phyloP scores from a whole-genome alignment of 352 stramenopile genomes.

The Phytophthora vignae region DNA sequence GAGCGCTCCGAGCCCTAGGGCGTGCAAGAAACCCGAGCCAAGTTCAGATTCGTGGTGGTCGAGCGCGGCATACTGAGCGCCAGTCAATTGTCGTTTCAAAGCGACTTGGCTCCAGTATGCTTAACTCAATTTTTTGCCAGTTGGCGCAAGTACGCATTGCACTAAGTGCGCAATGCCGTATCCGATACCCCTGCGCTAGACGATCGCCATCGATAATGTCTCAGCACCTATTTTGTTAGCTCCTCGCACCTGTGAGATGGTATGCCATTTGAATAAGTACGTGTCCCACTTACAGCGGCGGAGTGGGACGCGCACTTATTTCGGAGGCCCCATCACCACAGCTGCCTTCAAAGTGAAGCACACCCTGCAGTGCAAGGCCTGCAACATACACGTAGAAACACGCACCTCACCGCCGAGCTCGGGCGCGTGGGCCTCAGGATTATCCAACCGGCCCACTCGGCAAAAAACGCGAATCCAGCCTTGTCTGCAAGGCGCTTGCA shows the following conservation, averaged over 20 bases:
- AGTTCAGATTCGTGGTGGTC: conserved; percentile 11
- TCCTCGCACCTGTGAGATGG: too few species aligned
- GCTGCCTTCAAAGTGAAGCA: neutral
- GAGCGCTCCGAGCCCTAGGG: conserved; percentile 12
- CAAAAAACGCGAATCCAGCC: conserved; percentile 22
- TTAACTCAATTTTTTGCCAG: conserved; percentile 22
- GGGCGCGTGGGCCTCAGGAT: neutral
- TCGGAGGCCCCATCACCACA: neutral
- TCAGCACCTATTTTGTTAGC: too few species aligned
- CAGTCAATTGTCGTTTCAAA: conserved; percentile 6
- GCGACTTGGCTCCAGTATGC: conserved; percentile 23
- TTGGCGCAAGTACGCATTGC: conserved; percentile 3
- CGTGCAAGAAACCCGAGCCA: conserved; percentile 13
- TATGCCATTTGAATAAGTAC: too few species aligned
- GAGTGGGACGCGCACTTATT: neutral
- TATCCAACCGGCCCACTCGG: conserved; percentile 21
- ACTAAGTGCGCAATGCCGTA: neutral
- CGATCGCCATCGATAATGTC: neutral
- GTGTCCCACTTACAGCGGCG: too few species aligned
- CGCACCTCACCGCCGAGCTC: conserved; percentile 16
- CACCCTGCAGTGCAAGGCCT: neutral
- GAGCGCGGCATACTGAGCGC: neutral
- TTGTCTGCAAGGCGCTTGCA: conserved; percentile 28
- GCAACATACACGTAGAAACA: conserved; percentile 13
- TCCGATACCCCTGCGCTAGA: neutral